These are phyloP conservation scores for Candida nitratophila DNA, from an alignment of 805 yeast genomes.

Conservation along the genomic window DNA sequence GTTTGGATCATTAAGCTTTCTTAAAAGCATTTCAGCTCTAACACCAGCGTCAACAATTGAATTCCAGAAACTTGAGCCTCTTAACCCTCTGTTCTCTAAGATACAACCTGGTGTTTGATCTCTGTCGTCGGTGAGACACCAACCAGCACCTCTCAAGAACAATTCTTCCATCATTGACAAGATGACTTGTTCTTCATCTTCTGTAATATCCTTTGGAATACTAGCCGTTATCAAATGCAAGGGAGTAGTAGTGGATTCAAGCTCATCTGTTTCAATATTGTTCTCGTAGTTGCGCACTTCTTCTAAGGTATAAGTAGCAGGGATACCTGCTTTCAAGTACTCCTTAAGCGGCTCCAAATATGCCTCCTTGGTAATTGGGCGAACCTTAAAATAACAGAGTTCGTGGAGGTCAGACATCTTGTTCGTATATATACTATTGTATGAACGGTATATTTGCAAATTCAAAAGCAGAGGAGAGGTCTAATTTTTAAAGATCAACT, in stretches of 20 bases:
- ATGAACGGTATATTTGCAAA: background rate
- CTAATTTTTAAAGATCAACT: too few species aligned
- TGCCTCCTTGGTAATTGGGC: conserved; percentile 43
- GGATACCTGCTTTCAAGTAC: conserved; percentile 58
- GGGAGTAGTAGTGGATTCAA: conserved; percentile 63
- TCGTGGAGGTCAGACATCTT: conserved; percentile 70
- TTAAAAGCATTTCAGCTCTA: conserved; percentile 73
- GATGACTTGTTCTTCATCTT: conserved; percentile 37
- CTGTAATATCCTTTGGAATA: conserved; percentile 32
- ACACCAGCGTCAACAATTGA: conserved; percentile 79
- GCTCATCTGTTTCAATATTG: conserved; percentile 28
- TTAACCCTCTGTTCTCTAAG: conserved; percentile 43
- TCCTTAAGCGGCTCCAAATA: conserved; percentile 39
- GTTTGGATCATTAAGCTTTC: conserved; percentile 59
- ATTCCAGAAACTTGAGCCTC: conserved; percentile 32
- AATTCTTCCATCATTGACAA: conserved; percentile 52
- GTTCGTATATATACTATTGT: too few species aligned
- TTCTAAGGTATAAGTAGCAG: conserved; percentile 77
- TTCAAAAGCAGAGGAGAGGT: too few species aligned
- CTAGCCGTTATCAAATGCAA: conserved; percentile 61
- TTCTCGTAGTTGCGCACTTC: conserved; percentile 58
- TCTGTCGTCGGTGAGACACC: conserved; percentile 72
- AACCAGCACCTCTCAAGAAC: conserved; percentile 85
- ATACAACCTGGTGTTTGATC: conserved; percentile 84
- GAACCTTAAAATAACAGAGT: conserved; percentile 38